Conservation (phyloP, 2,329 filamentous ascomycete genomes). For the Pestalotiopsis sp. region DNA sequence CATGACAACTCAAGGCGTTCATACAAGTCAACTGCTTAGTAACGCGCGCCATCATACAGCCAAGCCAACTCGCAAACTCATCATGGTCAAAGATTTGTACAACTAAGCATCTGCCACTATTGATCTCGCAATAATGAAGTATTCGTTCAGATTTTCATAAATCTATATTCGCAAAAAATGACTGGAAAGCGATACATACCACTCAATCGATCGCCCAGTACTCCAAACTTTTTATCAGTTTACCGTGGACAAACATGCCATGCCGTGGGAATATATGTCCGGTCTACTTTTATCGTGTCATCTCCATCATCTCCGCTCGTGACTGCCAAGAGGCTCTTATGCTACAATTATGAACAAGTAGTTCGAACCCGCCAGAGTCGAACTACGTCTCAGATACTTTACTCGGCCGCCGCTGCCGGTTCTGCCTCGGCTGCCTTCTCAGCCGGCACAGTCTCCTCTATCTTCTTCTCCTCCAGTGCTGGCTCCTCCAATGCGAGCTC, state of each 20-base stretch:
- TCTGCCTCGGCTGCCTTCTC: conserved; percentile 2
- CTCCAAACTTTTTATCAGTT: neutral
- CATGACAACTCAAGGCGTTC: no score
- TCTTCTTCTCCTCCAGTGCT: conserved; percentile 17
- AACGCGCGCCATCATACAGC: no score
- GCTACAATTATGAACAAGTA: neutral
- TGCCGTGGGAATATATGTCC: neutral
- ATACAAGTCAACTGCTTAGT: no score
- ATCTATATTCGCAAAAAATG: neutral
- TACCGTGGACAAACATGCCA: neutral
- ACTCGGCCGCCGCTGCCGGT: neutral
- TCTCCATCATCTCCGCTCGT: neutral
- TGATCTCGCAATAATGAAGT: neutral
- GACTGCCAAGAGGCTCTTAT: neutral
- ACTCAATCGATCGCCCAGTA: neutral
- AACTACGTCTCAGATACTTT: neutral
- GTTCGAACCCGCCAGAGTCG: neutral
- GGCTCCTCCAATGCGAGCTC: conserved; percentile 57
- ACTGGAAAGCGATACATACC: neutral
- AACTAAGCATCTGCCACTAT: neutral
- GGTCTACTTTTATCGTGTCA: neutral
- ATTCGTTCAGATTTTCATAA: neutral
- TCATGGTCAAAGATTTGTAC: neutral
- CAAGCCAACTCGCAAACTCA: neutral
- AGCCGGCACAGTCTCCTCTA: neutral